Base-by-base conservation (phyloP, 2,329 filamentous ascomycete species). In the Alternaria gaisen region DNA sequence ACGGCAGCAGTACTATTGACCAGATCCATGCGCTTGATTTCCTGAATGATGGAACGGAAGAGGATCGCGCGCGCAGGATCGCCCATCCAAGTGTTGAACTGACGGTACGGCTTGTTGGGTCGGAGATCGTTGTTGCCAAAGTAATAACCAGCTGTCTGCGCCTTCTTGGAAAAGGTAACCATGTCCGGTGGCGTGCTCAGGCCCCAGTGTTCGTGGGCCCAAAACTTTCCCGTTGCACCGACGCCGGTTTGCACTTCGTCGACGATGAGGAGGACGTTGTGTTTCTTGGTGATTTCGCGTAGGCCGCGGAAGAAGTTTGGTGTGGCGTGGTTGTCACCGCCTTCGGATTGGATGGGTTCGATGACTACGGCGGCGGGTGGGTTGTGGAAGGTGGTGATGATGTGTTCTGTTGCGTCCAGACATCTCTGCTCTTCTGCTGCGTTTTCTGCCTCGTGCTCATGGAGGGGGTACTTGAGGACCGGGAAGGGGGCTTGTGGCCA, bases 51-150 rank as follows among this genome's bases (percentile, higher is more conserved):
- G 73, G 88, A 90, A 65, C 91, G 88, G 89, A 96, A 97, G 68
- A 97, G 85, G 61, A 97, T 83, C 16, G 91, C 92, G 61, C 92
- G 89, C 14, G 91, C 90, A 16, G 93, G 93, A 82, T 97, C 93
- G 72, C 93, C 93, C 90, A 97, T 96, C 93, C 93, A 97, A 50
- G 93, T 97, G 85, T 97, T 97, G 86, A 97, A 97, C 82, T 97
- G 93, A 64, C 93, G 90, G 85, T 97, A 97, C 6, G 94, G 91
- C 86, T 94, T 94, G 84, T 97, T 97, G 64, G 93, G 93, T 12
- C 91, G 86, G 69, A 97, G 85, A 42, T 87, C 88, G 10, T 88
- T 86, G 84, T 95, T 90, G 63, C 90, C 90, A 77, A 89, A 97
- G 85, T 95, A 97, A 86, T 94, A 97, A 34, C 93, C 93, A 7